Evolutionary conservation across 768 basidiomycete genomes (phyloP).

Genomic region (Termitomyces heimii): DNA sequence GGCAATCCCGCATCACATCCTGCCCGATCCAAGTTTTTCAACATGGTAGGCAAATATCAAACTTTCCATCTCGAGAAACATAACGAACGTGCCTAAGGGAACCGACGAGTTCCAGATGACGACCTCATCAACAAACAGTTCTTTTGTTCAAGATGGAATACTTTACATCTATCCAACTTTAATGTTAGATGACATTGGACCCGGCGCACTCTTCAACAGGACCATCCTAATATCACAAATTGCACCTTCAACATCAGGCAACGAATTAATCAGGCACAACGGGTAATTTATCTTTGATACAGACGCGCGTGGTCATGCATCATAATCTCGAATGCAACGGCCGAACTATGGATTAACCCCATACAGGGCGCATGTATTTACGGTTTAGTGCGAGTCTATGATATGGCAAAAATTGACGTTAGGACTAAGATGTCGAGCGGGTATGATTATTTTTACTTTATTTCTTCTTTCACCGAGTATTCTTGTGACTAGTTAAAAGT

Average conservation of each 20-base stretch:
- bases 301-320: constrained; percentile 45
- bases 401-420: constrained; percentile 70
- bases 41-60: constrained; percentile 40
- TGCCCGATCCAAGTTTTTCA: no score
- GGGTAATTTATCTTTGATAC: constrained; percentile 31
- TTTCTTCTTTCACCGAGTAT: neutral
- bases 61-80: neutral
- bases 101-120: constrained; percentile 86
- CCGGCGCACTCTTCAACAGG: constrained; percentile 50
- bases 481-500: constrained; percentile 47
- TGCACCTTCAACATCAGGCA: constrained; percentile 67
- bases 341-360: constrained; percentile 71
- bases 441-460: constrained; percentile 24
- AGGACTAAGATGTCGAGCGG: constrained; percentile 75
- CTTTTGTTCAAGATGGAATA: constrained; percentile 63
- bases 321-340: constrained; percentile 59
- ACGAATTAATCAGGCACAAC: constrained; percentile 29
- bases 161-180: constrained; percentile 86
- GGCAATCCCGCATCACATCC: no score
- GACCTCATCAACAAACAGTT: constrained; percentile 63
- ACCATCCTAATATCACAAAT: constrained; percentile 73
- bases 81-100: constrained; percentile 21
- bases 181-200: constrained; percentile 63
- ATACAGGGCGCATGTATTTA: constrained; percentile 74
- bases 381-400: constrained; percentile 56